Percentiles rank a stretch among this genome's conserved stretches.
Evolutionary conservation across 176 grass and related monocot species (phyloP).

Genomic region (Miscanthus lutarioriparius): DNA sequence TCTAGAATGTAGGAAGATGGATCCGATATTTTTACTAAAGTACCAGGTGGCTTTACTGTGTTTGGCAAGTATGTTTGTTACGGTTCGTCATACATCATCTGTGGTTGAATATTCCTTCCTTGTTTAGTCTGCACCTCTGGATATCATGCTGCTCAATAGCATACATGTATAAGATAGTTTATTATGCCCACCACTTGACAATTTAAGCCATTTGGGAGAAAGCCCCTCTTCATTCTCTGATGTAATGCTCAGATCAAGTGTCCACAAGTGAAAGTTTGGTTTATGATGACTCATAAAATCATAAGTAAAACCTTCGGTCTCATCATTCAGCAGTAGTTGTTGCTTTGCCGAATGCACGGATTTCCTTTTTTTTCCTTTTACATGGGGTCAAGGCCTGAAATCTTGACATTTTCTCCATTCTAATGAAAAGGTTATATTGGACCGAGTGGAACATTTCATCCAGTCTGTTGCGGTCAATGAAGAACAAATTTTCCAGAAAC

Average conservation of each 20-base stretch:
- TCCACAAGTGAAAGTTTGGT: neutral
- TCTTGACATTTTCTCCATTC: slow-evolving; percentile 44
- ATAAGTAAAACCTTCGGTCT: neutral
- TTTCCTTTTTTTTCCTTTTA: neutral
- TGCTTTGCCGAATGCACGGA: neutral
- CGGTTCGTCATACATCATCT: slow-evolving; percentile 2
- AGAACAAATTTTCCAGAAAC: slow-evolving; percentile 98
- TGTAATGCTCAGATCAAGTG: neutral
- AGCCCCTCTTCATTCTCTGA: neutral
- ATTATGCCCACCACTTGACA: neutral
- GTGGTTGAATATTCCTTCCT: neutral
- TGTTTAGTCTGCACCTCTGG: neutral
- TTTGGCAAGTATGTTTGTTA: slow-evolving; percentile 22
- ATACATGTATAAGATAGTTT: neutral
- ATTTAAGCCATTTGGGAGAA: neutral
- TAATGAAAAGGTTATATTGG: slow-evolving; percentile 67
- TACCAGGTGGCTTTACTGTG: neutral
- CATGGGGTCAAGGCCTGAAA: neutral
- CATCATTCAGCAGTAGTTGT: slow-evolving; percentile 1
- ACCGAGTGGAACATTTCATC: slow-evolving; percentile 94
- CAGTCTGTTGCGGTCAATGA: slow-evolving; percentile 81
- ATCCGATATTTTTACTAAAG: slow-evolving; percentile 12
- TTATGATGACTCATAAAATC: neutral
- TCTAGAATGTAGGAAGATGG: neutral
- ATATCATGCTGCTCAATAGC: neutral